Conservation (phyloP, 371 early-diverging fungal genomes). For the Catenaria anguillulae region DNA sequence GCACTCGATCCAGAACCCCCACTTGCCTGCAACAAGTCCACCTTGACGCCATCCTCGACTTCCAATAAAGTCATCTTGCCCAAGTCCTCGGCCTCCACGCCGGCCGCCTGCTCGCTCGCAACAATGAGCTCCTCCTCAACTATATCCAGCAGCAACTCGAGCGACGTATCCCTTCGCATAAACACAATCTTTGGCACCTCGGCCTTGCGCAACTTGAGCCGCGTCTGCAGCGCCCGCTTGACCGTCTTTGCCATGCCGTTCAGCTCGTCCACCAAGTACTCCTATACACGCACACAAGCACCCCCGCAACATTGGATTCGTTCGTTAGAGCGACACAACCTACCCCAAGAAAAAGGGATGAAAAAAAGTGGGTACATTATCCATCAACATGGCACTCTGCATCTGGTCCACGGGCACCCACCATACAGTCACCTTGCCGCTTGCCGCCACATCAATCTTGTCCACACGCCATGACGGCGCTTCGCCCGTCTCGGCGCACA, state of each 20-base stretch:
- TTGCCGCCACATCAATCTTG: background rate
- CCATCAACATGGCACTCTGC: background rate
- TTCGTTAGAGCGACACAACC: no score
- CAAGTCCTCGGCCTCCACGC: no score
- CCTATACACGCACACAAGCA: background rate
- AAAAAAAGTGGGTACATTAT: background rate
- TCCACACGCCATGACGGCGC: background rate
- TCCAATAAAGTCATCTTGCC: no score
- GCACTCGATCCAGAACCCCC: no score
- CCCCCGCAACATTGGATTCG: no score
- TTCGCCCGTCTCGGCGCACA: background rate
- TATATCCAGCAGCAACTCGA: background rate
- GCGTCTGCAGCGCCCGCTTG: background rate
- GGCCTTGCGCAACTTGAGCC: background rate
- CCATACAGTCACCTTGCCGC: background rate
- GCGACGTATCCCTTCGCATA: background rate
- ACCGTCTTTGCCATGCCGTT: background rate
- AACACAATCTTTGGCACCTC: background rate
- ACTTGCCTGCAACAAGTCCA: no score
- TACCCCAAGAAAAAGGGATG: background rate
- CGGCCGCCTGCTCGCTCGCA: no score
- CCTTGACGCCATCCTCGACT: no score
- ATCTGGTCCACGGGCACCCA: background rate
- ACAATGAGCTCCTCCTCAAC: background rate
- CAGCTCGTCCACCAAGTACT: background rate